A percentile compares a stretch with the other conserved stretches of the same genome.
phyloP scores from a whole-genome alignment of 768 basidiomycete species.

The Pulveroboletus sp. region DNA sequence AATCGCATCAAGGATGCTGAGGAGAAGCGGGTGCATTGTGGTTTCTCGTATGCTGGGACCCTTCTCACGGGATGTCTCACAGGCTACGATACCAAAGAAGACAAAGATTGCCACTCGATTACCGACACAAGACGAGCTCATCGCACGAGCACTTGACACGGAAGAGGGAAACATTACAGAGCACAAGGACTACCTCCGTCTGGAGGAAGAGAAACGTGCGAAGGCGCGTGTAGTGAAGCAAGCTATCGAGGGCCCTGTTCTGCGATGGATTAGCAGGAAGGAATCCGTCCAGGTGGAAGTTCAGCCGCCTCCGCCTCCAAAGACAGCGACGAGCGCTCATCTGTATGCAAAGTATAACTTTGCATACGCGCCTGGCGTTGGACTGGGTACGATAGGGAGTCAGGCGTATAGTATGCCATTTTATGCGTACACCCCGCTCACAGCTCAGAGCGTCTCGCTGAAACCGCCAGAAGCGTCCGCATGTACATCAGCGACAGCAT shows the following conservation, averaged over 20 bases:
- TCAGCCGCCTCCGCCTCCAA: slow-evolving; percentile 15
- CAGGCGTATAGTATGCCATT: slow-evolving; percentile 23
- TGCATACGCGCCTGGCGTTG: slow-evolving; percentile 8
- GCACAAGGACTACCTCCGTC: slow-evolving; percentile 70
- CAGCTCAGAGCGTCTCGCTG: slow-evolving; percentile 5
- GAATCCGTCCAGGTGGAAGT: slow-evolving; percentile 51
- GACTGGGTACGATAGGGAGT: slow-evolving; percentile 9
- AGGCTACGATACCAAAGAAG: slow-evolving; percentile 54
- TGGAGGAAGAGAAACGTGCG: slow-evolving; percentile 80
- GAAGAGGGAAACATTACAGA: slow-evolving; percentile 82
- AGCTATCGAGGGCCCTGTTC: slow-evolving; percentile 57
- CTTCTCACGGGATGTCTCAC: not conserved
- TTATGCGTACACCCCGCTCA: slow-evolving; percentile 20
- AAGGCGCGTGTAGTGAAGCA: slow-evolving; percentile 55
- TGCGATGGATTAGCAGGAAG: slow-evolving; percentile 65
- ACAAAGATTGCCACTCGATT: slow-evolving; percentile 45
- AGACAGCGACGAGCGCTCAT: slow-evolving; percentile 4
- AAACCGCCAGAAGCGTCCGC: slow-evolving; percentile 7
- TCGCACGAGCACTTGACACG: slow-evolving; percentile 76
- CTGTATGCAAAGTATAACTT: slow-evolving; percentile 15
- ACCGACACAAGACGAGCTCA: slow-evolving; percentile 78
- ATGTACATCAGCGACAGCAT: not conserved
- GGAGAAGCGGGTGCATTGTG: too few relatives aligned
- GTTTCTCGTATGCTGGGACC: too few relatives aligned
- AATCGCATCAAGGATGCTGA: not conserved